Base-by-base conservation (phyloP, 495 filamentous ascomycete species). In the Daldinia childiae region DNA sequence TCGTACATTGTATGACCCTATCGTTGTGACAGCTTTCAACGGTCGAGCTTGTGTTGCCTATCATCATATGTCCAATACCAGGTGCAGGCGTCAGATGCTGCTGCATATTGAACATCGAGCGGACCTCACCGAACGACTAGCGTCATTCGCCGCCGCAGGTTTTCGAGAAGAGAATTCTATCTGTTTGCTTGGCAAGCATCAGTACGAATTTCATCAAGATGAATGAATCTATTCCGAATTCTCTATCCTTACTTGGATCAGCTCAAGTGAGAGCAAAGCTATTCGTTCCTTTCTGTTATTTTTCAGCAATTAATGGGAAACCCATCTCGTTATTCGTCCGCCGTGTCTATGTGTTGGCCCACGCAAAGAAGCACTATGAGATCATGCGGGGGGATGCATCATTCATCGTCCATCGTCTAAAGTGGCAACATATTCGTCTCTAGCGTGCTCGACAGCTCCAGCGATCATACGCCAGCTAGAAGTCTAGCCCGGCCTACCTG, bases 351-450 rank as follows among this genome's bases (percentile, higher is more conserved):
- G 41, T 61, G 69, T 41, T 48, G 43, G 61, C 65, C 55, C 17
- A 34, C 29, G 50, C 52, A 58, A 26, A 38, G 56, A 55, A 58
- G 51, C 62, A 50, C 62, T 64, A 69, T 73, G 71, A 73, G 62
- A 73, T 73, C 71, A 73, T 73, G 71, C 61, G 66, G 66, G 50
- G 69, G 69, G 32, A 32, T 32, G 4, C 34, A 72, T 72, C 69
- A 68, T 73, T 29, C 64, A 65, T 56, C 64, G 45, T 36, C 41
- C 41, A 36, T 57, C 41, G 56, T 62, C 39, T n/a, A 59, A 62
- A 61, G 71, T 69, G 65, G 71, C 65, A 62, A 73, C 48, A 29
- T 32, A 48, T 19, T 36, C 58, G 55, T 64, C 50, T 62, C 59
- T 65, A 64, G 56, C 57, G 43, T 19, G 43, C 19, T 11, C 17